Percentiles rank a stretch among this genome's conserved stretches.
Conservation (phyloP, 106 monocot genomes). For the Cymbidium sinense region DNA sequence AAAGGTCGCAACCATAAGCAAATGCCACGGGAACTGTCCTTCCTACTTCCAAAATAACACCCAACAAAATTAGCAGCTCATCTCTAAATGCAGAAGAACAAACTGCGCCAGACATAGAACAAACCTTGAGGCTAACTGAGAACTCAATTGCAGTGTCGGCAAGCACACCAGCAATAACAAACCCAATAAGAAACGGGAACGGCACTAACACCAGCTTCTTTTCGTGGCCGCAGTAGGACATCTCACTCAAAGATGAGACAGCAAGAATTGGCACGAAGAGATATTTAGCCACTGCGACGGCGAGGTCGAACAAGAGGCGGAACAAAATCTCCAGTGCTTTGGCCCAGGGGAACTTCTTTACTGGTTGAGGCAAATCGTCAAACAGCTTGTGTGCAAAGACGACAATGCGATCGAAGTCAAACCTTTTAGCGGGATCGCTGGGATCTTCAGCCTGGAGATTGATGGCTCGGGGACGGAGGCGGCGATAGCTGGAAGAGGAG, state of each 20-base stretch:
- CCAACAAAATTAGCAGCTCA: not conserved
- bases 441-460: constrained; percentile 20
- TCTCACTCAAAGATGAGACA: constrained; percentile 65
- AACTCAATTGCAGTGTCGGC: constrained; percentile 30
- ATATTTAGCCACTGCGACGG: constrained; percentile 36
- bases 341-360: constrained; percentile 62
- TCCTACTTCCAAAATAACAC: constrained; percentile 22
- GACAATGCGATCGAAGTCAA: not conserved
- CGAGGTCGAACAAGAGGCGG: constrained; percentile 25
- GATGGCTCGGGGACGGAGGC: constrained; percentile 7
- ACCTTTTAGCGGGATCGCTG: constrained; percentile 3
- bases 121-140: constrained; percentile 37
- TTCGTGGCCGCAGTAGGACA: constrained; percentile 81
- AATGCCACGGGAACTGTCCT: constrained; percentile 45
- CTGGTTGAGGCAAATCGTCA: constrained; percentile 41
- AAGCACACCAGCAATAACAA: constrained; percentile 37
- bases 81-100: not conserved
- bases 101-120: not conserved
- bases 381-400: constrained; percentile 12
- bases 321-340: constrained; percentile 16
- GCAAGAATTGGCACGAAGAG: constrained; percentile 51
- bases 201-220: constrained; percentile 58
- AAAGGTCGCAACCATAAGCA: constrained; percentile 38
- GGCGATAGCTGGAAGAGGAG: not conserved
- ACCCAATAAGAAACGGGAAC: constrained; percentile 47